Evolutionary conservation across 208 protist species (phyloP).

Genomic region (Leishmania major): DNA sequence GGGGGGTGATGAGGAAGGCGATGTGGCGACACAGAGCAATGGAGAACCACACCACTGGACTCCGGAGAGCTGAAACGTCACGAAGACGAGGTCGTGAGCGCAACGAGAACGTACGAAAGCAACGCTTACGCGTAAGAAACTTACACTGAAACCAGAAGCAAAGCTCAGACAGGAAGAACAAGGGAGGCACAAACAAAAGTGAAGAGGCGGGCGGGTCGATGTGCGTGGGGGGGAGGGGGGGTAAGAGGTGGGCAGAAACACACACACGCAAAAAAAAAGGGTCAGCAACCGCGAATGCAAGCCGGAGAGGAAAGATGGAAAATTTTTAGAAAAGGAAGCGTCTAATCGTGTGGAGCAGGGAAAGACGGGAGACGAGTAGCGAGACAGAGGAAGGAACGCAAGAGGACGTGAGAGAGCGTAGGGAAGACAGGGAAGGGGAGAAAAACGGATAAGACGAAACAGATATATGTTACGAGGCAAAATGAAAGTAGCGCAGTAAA

Average conservation of each 20-base stretch:
- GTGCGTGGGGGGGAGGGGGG: neutral
- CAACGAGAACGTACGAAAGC: conserved; percentile 11
- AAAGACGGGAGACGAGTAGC: neutral
- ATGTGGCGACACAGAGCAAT: neutral
- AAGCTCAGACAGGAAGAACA: neutral
- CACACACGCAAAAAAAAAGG: neutral
- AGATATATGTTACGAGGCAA: neutral
- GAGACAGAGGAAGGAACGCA: neutral
- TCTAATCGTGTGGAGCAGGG: neutral
- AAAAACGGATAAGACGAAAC: neutral
- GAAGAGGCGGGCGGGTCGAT: neutral
- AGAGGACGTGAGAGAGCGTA: neutral
- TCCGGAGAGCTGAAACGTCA: neutral
- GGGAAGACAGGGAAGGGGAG: neutral
- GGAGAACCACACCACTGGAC: neutral
- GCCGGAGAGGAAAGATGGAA: neutral
- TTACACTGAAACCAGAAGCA: neutral
- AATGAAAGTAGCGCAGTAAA: neutral
- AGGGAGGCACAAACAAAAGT: neutral
- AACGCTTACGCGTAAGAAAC: conserved; percentile 1
- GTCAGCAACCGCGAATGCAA: neutral
- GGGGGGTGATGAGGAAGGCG: neutral
- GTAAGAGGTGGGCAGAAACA: neutral
- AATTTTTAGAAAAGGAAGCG: conserved; percentile 1
- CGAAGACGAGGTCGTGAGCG: neutral